Evolutionary conservation across 345 rosid species (phyloP).

Genomic region (Bruguiera gymnorhiza): DNA sequence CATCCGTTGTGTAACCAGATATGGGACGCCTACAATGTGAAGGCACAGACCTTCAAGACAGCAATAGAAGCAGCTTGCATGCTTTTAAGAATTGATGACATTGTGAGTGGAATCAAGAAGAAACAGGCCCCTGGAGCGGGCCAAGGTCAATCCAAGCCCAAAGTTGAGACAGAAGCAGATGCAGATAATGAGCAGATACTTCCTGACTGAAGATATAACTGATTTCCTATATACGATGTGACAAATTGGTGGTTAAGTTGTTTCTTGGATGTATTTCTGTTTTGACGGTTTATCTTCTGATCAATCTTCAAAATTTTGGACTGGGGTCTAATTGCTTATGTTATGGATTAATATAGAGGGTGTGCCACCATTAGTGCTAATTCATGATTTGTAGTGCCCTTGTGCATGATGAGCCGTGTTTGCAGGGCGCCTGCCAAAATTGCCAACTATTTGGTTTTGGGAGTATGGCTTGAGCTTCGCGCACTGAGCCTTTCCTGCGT

Average conservation of each 20-base stretch:
- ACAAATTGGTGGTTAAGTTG: no score
- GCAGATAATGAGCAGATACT: slow-evolving; percentile 90
- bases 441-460: no score
- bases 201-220: slow-evolving; percentile 47
- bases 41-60: slow-evolving; percentile 90
- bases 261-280: background rate
- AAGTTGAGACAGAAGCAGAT: slow-evolving; percentile 86
- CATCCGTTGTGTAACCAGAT: slow-evolving; percentile 40
- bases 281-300: background rate
- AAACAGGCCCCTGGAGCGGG: slow-evolving; percentile 74
- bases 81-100: slow-evolving; percentile 93
- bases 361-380: no score
- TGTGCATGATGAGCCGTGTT: no score
- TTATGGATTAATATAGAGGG: background rate
- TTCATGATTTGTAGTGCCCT: no score
- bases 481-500: no score
- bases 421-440: no score
- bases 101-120: slow-evolving; percentile 97
- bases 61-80: slow-evolving; percentile 93
- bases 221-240: background rate
- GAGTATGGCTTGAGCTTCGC: no score
- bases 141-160: slow-evolving; percentile 52
- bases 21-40: slow-evolving; percentile 96
- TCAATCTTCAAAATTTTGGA: background rate
- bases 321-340: background rate